Conservation (phyloP, 192 early-diverging fungal species). For the Phlyctochytrium bullatum region DNA sequence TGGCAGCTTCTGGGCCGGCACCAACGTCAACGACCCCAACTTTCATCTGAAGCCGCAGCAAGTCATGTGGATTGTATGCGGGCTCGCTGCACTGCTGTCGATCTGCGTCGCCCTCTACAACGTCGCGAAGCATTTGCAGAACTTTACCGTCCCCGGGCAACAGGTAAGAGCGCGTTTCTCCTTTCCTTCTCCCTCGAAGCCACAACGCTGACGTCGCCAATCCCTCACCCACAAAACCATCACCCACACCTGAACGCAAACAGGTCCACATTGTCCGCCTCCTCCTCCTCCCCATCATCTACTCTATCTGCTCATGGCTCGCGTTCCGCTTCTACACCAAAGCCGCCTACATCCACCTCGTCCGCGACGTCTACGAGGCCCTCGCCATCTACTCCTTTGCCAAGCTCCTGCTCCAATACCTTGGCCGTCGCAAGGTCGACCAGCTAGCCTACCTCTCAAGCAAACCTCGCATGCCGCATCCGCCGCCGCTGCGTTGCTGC, state of each 20-base stretch:
- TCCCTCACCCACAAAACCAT: no score
- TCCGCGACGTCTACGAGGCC: constrained; percentile 75
- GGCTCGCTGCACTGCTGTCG: constrained; percentile 11
- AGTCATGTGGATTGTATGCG: constrained; percentile 22
- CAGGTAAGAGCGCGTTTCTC: constrained; percentile 14
- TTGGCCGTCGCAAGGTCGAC: constrained; percentile 40
- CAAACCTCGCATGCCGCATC: constrained; percentile 30
- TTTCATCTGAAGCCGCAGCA: constrained; percentile 3
- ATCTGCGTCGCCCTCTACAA: constrained; percentile 6
- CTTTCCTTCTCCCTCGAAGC: no score
- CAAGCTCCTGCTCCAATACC: constrained; percentile 64
- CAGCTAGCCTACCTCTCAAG: constrained; percentile 44
- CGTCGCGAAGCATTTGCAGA: constrained; percentile 23
- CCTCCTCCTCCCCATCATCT: constrained; percentile 70
- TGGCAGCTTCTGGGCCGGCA: no score
- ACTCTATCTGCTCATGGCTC: constrained; percentile 65
- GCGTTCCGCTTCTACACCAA: constrained; percentile 64
- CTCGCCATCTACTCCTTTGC: constrained; percentile 74
- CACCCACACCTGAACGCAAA: no score
- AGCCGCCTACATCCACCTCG: constrained; percentile 65
- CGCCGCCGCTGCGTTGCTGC: no score
- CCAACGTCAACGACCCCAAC: no score
- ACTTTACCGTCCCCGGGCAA: constrained; percentile 25
- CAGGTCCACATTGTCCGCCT: constrained; percentile 43
- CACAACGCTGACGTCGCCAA: no score